Conservation (phyloP, 192 early-diverging fungal species). For the Phlyctochytrium planicorne region DNA sequence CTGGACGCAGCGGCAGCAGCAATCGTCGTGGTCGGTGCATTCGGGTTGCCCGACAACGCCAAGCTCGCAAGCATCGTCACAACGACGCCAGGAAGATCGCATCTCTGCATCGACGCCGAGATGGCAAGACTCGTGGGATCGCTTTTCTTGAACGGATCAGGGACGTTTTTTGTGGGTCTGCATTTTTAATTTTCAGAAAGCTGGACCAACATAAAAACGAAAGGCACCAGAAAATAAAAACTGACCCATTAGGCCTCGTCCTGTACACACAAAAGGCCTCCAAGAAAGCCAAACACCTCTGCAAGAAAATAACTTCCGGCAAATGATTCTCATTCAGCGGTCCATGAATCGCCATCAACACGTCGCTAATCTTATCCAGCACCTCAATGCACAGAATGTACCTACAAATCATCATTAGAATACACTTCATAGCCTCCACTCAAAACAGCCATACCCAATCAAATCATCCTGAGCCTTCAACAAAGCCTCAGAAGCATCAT, state of each 20-base stretch:
- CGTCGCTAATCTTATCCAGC: conserved; percentile 14
- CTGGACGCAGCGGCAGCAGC: no score
- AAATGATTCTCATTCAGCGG: conserved; percentile 7
- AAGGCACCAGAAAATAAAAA: background rate
- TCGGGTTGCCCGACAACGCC: background rate
- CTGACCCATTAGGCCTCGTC: background rate
- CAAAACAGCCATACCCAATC: conserved; percentile 15
- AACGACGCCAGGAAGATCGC: background rate
- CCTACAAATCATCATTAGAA: no score
- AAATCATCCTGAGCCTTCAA: conserved; percentile 16
- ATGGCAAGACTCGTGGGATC: background rate
- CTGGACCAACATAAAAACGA: no score
- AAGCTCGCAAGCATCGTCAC: background rate
- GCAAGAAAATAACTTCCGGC: background rate
- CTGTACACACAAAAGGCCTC: background rate
- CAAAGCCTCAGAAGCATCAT: conserved; percentile 3
- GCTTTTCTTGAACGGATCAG: no score
- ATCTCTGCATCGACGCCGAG: background rate
- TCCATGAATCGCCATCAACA: conserved; percentile 12
- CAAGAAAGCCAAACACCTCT: background rate
- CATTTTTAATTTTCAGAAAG: no score
- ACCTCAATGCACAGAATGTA: conserved; percentile 22
- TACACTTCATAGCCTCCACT: no score
- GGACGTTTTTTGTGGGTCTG: no score
- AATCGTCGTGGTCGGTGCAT: background rate